A percentile compares a stretch with the other conserved stretches of the same genome.
These are phyloP conservation scores for Globisporangium barbulae DNA, from an alignment of 352 stramenopile species.

Conservation along the genomic window DNA sequence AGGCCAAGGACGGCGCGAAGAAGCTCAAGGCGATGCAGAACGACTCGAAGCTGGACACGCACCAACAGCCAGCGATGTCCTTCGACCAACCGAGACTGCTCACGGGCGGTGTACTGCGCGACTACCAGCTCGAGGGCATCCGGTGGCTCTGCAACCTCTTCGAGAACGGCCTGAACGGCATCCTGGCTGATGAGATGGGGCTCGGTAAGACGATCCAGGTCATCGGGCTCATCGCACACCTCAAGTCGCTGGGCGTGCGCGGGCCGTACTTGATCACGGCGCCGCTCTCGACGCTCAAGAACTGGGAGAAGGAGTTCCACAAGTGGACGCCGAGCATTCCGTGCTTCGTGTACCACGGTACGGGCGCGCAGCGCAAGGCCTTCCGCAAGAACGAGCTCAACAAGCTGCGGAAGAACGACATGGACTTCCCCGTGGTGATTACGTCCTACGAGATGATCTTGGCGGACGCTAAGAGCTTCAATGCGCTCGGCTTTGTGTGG, in stretches of 20 bases:
- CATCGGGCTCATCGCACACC: constrained; percentile 91
- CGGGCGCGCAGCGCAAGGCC: constrained; percentile 34
- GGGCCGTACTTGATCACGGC: constrained; percentile 97
- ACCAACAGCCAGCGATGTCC: constrained; percentile 31
- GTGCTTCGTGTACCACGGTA: constrained; percentile 97
- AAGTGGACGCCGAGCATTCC: constrained; percentile 90
- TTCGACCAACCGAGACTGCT: constrained; percentile 79
- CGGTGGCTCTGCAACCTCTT: constrained; percentile 97
- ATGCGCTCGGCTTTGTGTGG: constrained; percentile 63
- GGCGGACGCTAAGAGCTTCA: constrained; percentile 64
- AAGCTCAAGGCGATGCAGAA: constrained; percentile 69
- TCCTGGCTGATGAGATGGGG: constrained; percentile 87
- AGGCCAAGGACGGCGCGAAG: constrained; percentile 44
- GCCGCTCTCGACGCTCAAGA: constrained; percentile 96
- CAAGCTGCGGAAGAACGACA: constrained; percentile 45
- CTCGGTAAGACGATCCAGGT: constrained; percentile 92
- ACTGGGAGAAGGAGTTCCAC: constrained; percentile 94
- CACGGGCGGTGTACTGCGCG: constrained; percentile 80
- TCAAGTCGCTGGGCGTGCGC: constrained; percentile 87
- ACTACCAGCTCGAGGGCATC: constrained; percentile 97
- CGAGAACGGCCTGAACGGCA: constrained; percentile 95
- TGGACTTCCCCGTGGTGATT: constrained; percentile 84
- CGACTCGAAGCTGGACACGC: constrained; percentile 43
- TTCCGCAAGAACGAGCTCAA: constrained; percentile 54
- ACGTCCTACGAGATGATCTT: constrained; percentile 89